phyloP scores from a whole-genome alignment of 345 rosid genomes.

The Pugionium dolabratum region DNA sequence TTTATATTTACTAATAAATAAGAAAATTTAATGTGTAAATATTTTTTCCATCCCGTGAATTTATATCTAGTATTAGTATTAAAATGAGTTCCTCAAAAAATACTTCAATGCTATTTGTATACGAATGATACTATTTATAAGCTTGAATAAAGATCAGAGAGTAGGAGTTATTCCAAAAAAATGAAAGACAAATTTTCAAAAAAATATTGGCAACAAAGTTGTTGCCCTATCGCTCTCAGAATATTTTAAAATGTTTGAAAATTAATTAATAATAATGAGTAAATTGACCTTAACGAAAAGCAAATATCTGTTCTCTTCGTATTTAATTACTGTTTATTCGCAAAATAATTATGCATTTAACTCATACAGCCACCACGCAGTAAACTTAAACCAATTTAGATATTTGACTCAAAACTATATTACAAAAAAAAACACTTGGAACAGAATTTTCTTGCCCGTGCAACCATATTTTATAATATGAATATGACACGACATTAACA shows the following conservation, averaged over 20 bases:
- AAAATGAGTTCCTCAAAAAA: no score
- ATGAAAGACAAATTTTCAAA: constrained; percentile 3
- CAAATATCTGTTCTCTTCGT: constrained; percentile 28
- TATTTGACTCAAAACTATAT: neutral
- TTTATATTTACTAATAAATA: no score
- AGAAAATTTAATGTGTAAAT: no score
- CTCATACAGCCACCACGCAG: constrained; percentile 36
- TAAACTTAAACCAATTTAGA: constrained; percentile 18
- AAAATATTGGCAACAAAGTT: constrained; percentile 30
- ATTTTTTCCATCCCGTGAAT: no score
- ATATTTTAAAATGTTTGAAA: constrained; percentile 26
- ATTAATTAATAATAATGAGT: constrained; percentile 24
- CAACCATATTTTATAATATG: constrained; percentile 11
- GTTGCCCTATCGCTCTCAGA: constrained; percentile 32
- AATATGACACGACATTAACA: neutral
- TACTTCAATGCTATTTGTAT: neutral
- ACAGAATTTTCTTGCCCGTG: constrained; percentile 19
- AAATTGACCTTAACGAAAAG: constrained; percentile 39
- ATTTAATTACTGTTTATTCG: constrained; percentile 9
- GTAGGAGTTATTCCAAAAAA: neutral
- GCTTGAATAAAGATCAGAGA: constrained; percentile 6
- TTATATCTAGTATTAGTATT: no score
- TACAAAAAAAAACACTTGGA: constrained; percentile 10
- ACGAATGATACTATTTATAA: neutral
- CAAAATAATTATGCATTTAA: neutral